Evolutionary conservation across 371 early-diverging fungal genomes (phyloP).

Genomic region (Syncephalastrum sp.): DNA sequence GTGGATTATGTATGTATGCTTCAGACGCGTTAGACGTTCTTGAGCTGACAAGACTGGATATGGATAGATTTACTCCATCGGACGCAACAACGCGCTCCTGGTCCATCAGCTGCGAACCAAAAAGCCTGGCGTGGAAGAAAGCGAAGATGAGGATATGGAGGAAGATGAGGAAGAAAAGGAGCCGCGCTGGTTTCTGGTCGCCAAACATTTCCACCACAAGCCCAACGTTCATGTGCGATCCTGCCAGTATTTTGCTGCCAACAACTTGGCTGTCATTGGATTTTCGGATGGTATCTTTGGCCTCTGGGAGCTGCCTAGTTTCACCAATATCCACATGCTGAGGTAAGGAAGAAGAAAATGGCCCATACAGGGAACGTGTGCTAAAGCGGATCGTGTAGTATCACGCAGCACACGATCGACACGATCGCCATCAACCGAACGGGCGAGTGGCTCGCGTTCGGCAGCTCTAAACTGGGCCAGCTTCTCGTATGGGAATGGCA

Average conservation of each 20-base stretch:
- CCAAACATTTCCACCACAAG: conserved; percentile 72
- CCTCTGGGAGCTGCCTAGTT: conserved; percentile 93
- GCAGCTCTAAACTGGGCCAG: conserved; percentile 88
- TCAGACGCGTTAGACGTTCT: not conserved
- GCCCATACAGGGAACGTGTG: not conserved
- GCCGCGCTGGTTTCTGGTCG: conserved; percentile 62
- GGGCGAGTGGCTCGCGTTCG: conserved; percentile 98
- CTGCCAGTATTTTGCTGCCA: conserved; percentile 75
- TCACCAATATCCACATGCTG: conserved; percentile 83
- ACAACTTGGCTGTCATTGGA: conserved; percentile 85
- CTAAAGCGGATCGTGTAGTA: conserved; percentile 48
- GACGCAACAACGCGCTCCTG: conserved; percentile 88
- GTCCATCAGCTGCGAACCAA: conserved; percentile 21
- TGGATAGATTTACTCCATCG: conserved; percentile 83
- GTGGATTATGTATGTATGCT: conserved; percentile 52
- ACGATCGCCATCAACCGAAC: conserved; percentile 84
- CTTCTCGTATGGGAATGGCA: conserved; percentile 99
- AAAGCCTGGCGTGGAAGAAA: too few relatives aligned
- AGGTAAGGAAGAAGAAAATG: conserved; percentile 48
- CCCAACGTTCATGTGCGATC: conserved; percentile 64
- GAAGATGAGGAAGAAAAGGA: conserved; percentile 49
- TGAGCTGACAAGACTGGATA: not conserved
- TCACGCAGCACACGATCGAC: conserved; percentile 91
- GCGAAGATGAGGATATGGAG: conserved; percentile 48
- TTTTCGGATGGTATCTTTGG: conserved; percentile 94